phyloP scores from a whole-genome alignment of 805 yeast species.

The Pichia cephalocereana region DNA sequence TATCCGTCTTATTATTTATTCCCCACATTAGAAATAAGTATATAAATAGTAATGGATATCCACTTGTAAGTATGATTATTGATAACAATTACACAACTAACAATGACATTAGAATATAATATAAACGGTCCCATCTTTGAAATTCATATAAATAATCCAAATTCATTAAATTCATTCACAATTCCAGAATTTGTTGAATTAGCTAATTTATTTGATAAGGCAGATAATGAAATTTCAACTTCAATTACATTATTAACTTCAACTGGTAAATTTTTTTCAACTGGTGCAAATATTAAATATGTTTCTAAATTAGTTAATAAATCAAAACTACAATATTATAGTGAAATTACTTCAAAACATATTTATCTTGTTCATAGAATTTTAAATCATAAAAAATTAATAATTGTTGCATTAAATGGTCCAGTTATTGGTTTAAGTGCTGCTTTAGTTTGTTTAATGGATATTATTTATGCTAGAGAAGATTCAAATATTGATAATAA shows the following conservation, averaged over 20 bases:
- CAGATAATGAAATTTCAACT: slow-evolving; percentile 55
- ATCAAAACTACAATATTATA: slow-evolving; percentile 18
- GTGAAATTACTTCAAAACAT: slow-evolving; percentile 47
- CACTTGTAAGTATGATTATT: too few relatives aligned
- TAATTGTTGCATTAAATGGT: slow-evolving; percentile 73
- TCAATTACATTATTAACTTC: slow-evolving; percentile 58
- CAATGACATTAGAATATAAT: slow-evolving; percentile 6
- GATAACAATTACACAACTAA: background rate
- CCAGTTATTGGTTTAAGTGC: slow-evolving; percentile 78
- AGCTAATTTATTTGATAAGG: slow-evolving; percentile 49
- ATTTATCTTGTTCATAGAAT: slow-evolving; percentile 58
- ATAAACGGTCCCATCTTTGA: slow-evolving; percentile 26
- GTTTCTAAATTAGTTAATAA: slow-evolving; percentile 22
- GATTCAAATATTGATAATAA: background rate
- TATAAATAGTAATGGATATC: too few relatives aligned
- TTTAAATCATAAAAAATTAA: slow-evolving; percentile 59
- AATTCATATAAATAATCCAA: slow-evolving; percentile 58
- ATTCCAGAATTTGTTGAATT: slow-evolving; percentile 54
- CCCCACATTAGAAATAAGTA: too few relatives aligned
- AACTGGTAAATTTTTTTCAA: slow-evolving; percentile 67
- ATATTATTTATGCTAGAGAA: slow-evolving; percentile 51
- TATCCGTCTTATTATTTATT: too few relatives aligned
- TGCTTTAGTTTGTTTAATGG: slow-evolving; percentile 67
- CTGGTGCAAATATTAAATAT: slow-evolving; percentile 67
- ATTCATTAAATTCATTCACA: slow-evolving; percentile 55